Conservation (phyloP, 2,329 filamentous ascomycete species). For the Penicillium glabrum region DNA sequence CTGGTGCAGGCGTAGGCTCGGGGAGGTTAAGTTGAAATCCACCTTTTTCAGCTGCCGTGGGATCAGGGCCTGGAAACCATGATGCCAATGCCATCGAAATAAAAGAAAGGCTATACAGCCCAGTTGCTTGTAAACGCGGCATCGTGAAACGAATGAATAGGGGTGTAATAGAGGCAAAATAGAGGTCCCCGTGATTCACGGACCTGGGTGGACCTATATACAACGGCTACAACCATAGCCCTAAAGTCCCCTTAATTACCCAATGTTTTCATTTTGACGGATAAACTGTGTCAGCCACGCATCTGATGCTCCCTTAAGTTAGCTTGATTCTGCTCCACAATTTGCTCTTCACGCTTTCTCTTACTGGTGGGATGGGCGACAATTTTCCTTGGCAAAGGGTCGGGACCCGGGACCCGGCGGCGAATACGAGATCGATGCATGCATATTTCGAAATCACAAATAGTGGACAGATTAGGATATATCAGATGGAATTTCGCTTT, state of each 20-base stretch:
- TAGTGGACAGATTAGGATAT: not conserved
- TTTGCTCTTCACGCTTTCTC: not conserved
- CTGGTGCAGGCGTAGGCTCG: not conserved
- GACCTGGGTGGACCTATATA: not conserved
- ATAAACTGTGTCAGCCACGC: not conserved
- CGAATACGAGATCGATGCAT: not conserved
- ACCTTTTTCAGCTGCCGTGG: not conserved
- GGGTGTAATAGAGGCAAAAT: not conserved
- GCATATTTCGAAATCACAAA: not conserved
- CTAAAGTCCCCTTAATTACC: not conserved
- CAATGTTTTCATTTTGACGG: too few species aligned
- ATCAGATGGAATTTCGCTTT: not conserved
- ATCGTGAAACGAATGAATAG: not conserved
- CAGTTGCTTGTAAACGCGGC: not conserved
- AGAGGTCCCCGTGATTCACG: not conserved
- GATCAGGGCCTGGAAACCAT: not conserved
- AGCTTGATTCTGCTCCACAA: not conserved
- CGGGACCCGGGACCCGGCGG: too few species aligned
- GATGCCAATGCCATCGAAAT: not conserved
- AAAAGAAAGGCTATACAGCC: not conserved
- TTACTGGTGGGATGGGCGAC: not conserved
- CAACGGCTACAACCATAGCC: not conserved
- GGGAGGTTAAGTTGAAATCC: not conserved
- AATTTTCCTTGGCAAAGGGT: too few species aligned
- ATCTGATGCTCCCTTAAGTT: not conserved